A percentile compares a stretch with the other conserved stretches of the same genome.
Conservation (phyloP, 352 stramenopile species). For the Phytopythium oedochilum region DNA sequence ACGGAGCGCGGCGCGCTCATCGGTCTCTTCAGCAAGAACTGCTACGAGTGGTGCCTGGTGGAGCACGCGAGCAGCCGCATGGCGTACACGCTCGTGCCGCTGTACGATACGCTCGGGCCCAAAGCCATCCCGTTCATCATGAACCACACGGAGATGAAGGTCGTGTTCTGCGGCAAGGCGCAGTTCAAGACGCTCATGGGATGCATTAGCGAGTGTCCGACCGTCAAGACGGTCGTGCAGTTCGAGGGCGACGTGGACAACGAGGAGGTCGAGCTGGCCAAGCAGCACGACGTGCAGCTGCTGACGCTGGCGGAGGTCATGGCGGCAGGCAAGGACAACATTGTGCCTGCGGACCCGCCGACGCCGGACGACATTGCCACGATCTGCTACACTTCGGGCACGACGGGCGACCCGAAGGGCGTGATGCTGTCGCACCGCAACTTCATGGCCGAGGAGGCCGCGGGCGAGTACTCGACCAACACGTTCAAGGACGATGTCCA, state of each 20-base stretch:
- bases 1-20: slow-evolving; percentile 43
- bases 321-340: slow-evolving; percentile 29
- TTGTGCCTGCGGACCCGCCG: slow-evolving; percentile 41
- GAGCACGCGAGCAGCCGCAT: slow-evolving; percentile 66
- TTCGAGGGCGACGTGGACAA: slow-evolving; percentile 42
- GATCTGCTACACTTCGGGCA: slow-evolving; percentile 87
- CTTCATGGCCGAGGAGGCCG: slow-evolving; percentile 20
- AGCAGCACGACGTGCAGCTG: slow-evolving; percentile 30
- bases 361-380: slow-evolving; percentile 82
- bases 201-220: slow-evolving; percentile 39
- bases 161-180: slow-evolving; percentile 57
- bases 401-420: slow-evolving; percentile 69
- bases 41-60: slow-evolving; percentile 62
- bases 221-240: slow-evolving; percentile 46
- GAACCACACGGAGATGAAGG: slow-evolving; percentile 70
- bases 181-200: slow-evolving; percentile 53
- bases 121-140: slow-evolving; percentile 67
- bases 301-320: slow-evolving; percentile 37
- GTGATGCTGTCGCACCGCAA: slow-evolving; percentile 63
- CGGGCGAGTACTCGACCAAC: slow-evolving; percentile 10
- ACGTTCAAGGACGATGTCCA: slow-evolving; percentile 29
- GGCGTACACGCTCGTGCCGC: slow-evolving; percentile 58
- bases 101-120: slow-evolving; percentile 77
- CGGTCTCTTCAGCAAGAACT: slow-evolving; percentile 70
- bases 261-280: slow-evolving; percentile 20